Percentiles rank a stretch among this genome's conserved stretches.
These are phyloP conservation scores for Rhynchosporium graminicola DNA, from an alignment of 2,329 filamentous ascomycete species.

Conservation along the genomic window DNA sequence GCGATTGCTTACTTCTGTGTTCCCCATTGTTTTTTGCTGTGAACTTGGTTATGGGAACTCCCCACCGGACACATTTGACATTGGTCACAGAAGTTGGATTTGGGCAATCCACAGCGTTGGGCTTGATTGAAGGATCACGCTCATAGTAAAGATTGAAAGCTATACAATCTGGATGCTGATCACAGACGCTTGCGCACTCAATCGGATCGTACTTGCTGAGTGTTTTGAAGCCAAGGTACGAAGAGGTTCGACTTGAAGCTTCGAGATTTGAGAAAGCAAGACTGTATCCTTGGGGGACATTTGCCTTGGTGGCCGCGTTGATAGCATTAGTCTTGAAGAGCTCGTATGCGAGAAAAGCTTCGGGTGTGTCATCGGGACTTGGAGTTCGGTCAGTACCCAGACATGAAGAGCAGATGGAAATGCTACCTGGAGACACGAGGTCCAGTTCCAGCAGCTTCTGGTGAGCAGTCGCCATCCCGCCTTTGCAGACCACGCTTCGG, in stretches of 20 bases:
- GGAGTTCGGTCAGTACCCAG: neutral
- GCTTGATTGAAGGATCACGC: conserved; percentile 41
- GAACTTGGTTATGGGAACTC: conserved; percentile 34
- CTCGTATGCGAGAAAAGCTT: conserved; percentile 32
- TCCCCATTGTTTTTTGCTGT: conserved; percentile 42
- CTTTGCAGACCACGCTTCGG: conserved; percentile 18
- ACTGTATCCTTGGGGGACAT: conserved; percentile 41
- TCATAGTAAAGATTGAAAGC: conserved; percentile 43
- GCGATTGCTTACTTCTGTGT: conserved; percentile 31
- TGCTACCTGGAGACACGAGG: conserved; percentile 22
- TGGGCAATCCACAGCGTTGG: conserved; percentile 35
- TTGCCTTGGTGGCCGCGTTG: conserved; percentile 27
- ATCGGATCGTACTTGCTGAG: conserved; percentile 38
- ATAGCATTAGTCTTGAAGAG: conserved; percentile 22
- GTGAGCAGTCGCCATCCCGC: conserved; percentile 23
- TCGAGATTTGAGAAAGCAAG: conserved; percentile 40
- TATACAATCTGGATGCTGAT: conserved; percentile 35
- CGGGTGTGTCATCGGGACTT: conserved; percentile 24
- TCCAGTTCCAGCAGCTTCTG: conserved; percentile 25
- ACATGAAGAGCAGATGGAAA: neutral
- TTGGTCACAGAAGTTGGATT: conserved; percentile 42
- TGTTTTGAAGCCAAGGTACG: conserved; percentile 37
- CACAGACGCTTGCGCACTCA: conserved; percentile 38
- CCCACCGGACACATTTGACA: conserved; percentile 43
- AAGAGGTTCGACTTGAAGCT: conserved; percentile 37